Base-by-base conservation (phyloP, 768 basidiomycete genomes). In the Macrolepiota dolichaula region DNA sequence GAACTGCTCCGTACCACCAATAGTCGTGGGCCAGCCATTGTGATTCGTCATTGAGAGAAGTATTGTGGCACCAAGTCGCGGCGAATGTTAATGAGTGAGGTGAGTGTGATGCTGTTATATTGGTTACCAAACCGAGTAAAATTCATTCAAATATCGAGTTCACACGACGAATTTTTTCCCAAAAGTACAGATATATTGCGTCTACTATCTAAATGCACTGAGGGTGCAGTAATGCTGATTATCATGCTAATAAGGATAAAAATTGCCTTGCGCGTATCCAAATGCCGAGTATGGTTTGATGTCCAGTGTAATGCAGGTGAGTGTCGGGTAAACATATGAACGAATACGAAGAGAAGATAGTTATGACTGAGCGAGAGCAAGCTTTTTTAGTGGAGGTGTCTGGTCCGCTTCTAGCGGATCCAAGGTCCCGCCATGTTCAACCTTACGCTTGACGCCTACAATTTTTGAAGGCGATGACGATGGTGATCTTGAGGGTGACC, bases 371-470 rank as follows among this genome's bases (percentile, higher is more conserved):
- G 55, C 62, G 64, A 89, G 69, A 25, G 87, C 85, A 55, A 85
- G 62, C 71, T 87, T 90, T 77, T 92, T 92, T 67, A 79, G 68
- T 2, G 87, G 88, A 51, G 89, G 89, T 42, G 83, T 86, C 56
- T 78, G 79, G 57, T 76, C 77, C 56, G 68, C 74, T 67, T 79
- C 78, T 66, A 69, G 70, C 66, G 71, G 64, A 65, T 73, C 50
- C 22, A 27, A n/a, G 40, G 32, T 19, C 19, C 32, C 59, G 58
- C 76, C 71, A 55, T 71, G 68, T 67, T 82, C 85, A 70, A 84
- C 84, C 83, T 93, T 93, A 81, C 91, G 91, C 73, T 93, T 93
- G 61, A 78, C 79, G 63, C 88, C 85, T 64, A 74, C 73, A 65
- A 79, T 70, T 67, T 81, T 83, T 64, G 81, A 73, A 51, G 82